phyloP scores from a whole-genome alignment of 2,329 filamentous ascomycete species.

The Alternaria dauci region DNA sequence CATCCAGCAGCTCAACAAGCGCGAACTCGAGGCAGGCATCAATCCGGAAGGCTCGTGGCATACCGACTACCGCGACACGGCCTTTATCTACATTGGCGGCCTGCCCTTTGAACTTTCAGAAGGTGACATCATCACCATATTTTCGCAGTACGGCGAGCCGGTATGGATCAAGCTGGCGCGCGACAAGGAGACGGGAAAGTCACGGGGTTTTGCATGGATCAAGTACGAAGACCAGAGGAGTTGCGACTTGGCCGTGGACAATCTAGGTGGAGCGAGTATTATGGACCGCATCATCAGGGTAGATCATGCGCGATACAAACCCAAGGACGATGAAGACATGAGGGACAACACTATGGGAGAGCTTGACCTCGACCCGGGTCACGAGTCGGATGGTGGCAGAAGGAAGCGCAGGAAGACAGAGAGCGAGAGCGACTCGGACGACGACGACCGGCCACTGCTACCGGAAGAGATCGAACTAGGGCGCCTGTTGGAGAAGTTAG shows the following conservation, averaged over 20 bases:
- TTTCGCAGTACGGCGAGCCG: constrained; percentile 96
- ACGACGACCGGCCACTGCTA: constrained; percentile 68
- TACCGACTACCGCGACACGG: constrained; percentile 95
- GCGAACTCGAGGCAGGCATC: constrained; percentile 89
- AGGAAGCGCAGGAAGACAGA: constrained; percentile 58
- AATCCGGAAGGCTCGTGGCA: constrained; percentile 93
- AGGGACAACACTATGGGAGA: constrained; percentile 68
- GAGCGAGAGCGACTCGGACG: constrained; percentile 51
- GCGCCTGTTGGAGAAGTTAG: constrained; percentile 77
- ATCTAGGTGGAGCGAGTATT: constrained; percentile 85
- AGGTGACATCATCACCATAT: constrained; percentile 94
- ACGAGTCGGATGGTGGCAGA: constrained; percentile 57
- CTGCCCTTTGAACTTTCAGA: constrained; percentile 92
- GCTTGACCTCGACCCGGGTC: constrained; percentile 45
- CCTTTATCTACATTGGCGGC: constrained; percentile 95
- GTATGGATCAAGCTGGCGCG: constrained; percentile 90
- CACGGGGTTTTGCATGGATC: constrained; percentile 91
- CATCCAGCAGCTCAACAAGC: constrained; percentile 91
- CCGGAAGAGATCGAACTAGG: constrained; percentile 84
- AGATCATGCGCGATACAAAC: constrained; percentile 92
- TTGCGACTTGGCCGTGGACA: constrained; percentile 95
- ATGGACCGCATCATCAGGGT: constrained; percentile 83
- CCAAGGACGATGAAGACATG: constrained; percentile 75
- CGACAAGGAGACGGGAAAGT: constrained; percentile 96
- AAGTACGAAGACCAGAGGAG: constrained; percentile 99